Conservation (phyloP, 352 stramenopile species). For the Pythium dissotocum region DNA sequence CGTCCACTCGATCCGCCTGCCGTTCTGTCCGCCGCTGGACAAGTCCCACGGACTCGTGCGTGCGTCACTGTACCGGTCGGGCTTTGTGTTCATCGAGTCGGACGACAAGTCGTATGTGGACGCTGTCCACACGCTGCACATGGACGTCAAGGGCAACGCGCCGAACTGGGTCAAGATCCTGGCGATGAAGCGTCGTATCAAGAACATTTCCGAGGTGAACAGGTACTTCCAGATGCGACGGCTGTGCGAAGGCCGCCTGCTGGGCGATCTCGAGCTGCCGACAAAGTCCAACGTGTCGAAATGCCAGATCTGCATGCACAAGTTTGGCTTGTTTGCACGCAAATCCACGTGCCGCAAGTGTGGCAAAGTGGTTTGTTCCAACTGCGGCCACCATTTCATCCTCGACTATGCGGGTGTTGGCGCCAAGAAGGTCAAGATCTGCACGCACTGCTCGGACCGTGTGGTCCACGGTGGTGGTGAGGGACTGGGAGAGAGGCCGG, state of each 20-base stretch:
- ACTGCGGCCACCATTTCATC: conserved; percentile 53
- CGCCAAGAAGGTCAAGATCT: conserved; percentile 74
- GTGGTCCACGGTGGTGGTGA: conserved; percentile 30
- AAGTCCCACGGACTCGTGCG: conserved; percentile 65
- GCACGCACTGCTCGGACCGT: conserved; percentile 52
- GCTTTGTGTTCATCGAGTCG: conserved; percentile 81
- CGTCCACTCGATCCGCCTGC: conserved; percentile 78
- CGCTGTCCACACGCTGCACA: conserved; percentile 70
- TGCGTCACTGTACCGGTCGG: conserved; percentile 73
- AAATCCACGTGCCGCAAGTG: conserved; percentile 75
- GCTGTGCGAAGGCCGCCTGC: conserved; percentile 45
- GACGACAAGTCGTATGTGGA: conserved; percentile 50
- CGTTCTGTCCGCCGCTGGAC: conserved; percentile 62
- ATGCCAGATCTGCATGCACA: conserved; percentile 54
- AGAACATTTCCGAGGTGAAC: conserved; percentile 71
- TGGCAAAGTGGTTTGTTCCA: conserved; percentile 66
- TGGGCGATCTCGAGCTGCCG: conserved; percentile 64
- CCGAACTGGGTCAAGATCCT: conserved; percentile 81
- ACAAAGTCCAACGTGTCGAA: conserved; percentile 42
- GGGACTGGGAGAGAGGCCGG: background rate
- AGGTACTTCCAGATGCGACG: conserved; percentile 66
- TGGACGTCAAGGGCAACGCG: conserved; percentile 80
- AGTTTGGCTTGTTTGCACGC: conserved; percentile 67
- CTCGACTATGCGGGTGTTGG: conserved; percentile 50
- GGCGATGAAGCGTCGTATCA: conserved; percentile 73